Conservation (phyloP, 306 rosid species). For the Amphicarpaea edgeworthii region DNA sequence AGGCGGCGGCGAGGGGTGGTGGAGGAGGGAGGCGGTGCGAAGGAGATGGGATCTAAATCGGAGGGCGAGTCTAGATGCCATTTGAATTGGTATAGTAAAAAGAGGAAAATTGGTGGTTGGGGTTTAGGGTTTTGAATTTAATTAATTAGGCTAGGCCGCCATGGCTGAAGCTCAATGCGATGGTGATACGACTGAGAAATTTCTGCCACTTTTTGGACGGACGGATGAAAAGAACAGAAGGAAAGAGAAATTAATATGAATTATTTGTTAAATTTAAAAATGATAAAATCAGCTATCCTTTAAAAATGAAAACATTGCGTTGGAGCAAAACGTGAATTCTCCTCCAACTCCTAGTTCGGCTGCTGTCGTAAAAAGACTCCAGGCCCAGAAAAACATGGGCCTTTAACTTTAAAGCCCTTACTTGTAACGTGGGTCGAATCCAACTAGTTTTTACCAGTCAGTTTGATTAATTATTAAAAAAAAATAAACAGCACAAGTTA, state of each 20-base stretch:
- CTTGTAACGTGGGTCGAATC: neutral
- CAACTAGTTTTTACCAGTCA: too few species aligned
- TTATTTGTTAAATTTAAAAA: too few species aligned
- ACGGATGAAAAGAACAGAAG: neutral
- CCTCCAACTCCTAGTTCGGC: neutral
- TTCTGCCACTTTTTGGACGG: constrained; percentile 11
- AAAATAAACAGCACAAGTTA: too few species aligned
- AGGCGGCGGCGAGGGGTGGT: neutral
- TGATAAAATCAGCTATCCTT: too few species aligned
- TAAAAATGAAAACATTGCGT: too few species aligned
- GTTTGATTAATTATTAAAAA: too few species aligned
- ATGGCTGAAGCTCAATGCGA: neutral
- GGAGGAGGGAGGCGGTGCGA: constrained; percentile 46
- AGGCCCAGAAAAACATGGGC: constrained; percentile 9
- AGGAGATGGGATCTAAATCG: constrained; percentile 70
- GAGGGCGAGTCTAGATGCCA: constrained; percentile 70
- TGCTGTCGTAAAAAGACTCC: neutral
- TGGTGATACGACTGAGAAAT: constrained; percentile 12
- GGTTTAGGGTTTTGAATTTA: constrained; percentile 58
- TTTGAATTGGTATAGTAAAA: constrained; percentile 21
- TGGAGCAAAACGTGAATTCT: too few species aligned
- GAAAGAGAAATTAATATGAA: neutral
- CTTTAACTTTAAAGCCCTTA: neutral
- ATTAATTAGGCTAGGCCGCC: constrained; percentile 39
- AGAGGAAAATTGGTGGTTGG: neutral